Evolutionary conservation across 179 eudicot genomes (phyloP), one percentile per base, ranked within the genome.

Genomic region (Spergularia azorica): DNA sequence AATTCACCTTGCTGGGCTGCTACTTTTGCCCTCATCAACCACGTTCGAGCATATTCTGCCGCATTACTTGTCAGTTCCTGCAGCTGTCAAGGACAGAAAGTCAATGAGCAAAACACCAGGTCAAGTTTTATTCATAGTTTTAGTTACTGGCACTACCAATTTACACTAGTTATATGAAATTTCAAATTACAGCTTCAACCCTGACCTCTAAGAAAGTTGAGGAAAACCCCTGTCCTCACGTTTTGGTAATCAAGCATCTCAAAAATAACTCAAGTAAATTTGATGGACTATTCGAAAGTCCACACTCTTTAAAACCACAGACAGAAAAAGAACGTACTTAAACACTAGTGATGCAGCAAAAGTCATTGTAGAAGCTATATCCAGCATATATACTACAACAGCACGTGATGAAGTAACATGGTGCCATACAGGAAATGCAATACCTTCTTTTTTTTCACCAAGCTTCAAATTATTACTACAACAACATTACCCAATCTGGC

Each of bases 11-110:
- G 88, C 26, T 71, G 75, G 69, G 88, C 82, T 68, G 87, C 87
- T 72, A 83, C 88, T 75, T 83, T 85, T 55, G 88, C 88, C 74
- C 78, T 85, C 57, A 58, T 60, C 85, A 87, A 56, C 90, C 90
- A 87, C 58, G 58, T 65, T 70, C 67, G 84, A 72, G 85, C 90
- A 74, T 62, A 81, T 16, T 87, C 87, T 16, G 87, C 85, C 8
- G 88, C 90, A 76, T 75, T 81, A 77, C 56, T 79, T 50, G 84
- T 62, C 82, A 83, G 70, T 59, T 83, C 87, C 79, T 81, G 85
- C 77, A 87, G 77, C 90, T 87, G 87, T 64, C 58, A 77, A 54
- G 58, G 62, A 69, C 74, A 63, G 78, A 20, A 56, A 72, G 56
- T 26, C 32, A 26, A 26, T 26, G 32, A 26, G 32, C 32, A 26